Base-by-base conservation (phyloP, 805 yeast species). In the Yamadazyma phyllophila region DNA sequence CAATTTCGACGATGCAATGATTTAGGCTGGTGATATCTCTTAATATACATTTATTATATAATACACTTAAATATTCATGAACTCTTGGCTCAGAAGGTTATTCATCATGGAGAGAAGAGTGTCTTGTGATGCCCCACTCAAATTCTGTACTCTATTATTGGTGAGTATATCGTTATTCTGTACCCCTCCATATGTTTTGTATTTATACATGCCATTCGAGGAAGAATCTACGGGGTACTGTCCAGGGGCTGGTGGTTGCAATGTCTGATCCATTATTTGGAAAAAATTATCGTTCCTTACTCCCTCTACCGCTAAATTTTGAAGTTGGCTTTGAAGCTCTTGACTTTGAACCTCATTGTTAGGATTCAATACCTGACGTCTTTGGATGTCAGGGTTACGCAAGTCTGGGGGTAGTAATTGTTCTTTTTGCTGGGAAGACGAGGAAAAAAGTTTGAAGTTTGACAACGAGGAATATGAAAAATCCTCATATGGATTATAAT, bases 11-110 rank as follows among this genome's bases (percentile, higher is more conserved):
- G 60, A 57, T 36, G 54, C 52, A 11, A 24, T 46, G 30, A 26
- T 27, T 3, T 41, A 41, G 33, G 8, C 4, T 6, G 7, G 12
- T 20, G 5, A 20, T 20, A 20, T 20, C 24, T 20, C 24, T 4
- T 29, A 29, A 29, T 29, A 29, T 29, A 29, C 31, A 29, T 4
- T 31, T 31, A 13, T 31, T 15, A 13, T 12, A 31, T 12, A 12
- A 13, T 31, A 12, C 36, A 33, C 17, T 41, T 26, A 27, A 41
- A 41, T 26, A 12, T 43, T 43, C 37, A 32, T 43, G 13, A 30
- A 37, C 15, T 62, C 66, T 65, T 67, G 63, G 42, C 58, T 54
- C 48, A 61, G 66, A 13, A 63, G 55, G 30, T 53, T 53, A 32
- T 54, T 55, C 26, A 64, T 55, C 58, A 63, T 50, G 2, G 52